A percentile compares a stretch with the other conserved stretches of the same genome.
Conservation (phyloP, 192 early-diverging fungal genomes). For the Podila verticillata region DNA sequence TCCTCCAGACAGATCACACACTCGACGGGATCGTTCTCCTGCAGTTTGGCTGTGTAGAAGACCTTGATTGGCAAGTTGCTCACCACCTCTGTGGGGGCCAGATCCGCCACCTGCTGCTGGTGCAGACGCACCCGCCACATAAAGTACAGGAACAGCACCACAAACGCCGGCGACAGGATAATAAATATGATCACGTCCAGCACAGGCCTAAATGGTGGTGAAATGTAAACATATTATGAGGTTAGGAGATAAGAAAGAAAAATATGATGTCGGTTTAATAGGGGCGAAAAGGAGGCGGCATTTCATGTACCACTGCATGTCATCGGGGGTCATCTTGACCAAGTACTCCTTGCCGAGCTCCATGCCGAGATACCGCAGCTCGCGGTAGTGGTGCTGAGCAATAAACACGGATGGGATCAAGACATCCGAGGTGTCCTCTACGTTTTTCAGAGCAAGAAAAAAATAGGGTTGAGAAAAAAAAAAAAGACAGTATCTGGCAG, state of each 20-base stretch:
- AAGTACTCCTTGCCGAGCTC: constrained; percentile 21
- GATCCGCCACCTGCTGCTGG: constrained; percentile 74
- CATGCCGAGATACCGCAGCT: constrained; percentile 57
- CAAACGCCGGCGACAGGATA: constrained; percentile 82
- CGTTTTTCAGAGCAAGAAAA: too few species aligned
- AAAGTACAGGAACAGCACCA: constrained; percentile 80
- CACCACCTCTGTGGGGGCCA: constrained; percentile 81
- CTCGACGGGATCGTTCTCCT: constrained; percentile 79
- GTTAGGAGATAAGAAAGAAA: too few species aligned
- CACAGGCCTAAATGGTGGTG: constrained; percentile 65
- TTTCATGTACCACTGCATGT: constrained; percentile 35
- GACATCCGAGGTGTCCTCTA: constrained; percentile 89
- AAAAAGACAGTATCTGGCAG: too few species aligned
- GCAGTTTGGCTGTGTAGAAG: constrained; percentile 69
- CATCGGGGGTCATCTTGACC: constrained; percentile 37
- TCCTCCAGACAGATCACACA: constrained; percentile 97
- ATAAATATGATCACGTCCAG: constrained; percentile 85
- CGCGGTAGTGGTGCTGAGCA: constrained; percentile 71
- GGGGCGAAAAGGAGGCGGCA: neutral
- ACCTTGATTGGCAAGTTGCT: constrained; percentile 76
- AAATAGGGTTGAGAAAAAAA: constrained; percentile 8
- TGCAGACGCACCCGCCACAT: constrained; percentile 78
- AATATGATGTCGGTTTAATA: neutral
- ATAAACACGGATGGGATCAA: constrained; percentile 90
- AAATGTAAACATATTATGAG: neutral